Evolutionary conservation across 331 rosid species (phyloP), one percentile per base, ranked within the genome.

Genomic region (Malus hybrid): DNA sequence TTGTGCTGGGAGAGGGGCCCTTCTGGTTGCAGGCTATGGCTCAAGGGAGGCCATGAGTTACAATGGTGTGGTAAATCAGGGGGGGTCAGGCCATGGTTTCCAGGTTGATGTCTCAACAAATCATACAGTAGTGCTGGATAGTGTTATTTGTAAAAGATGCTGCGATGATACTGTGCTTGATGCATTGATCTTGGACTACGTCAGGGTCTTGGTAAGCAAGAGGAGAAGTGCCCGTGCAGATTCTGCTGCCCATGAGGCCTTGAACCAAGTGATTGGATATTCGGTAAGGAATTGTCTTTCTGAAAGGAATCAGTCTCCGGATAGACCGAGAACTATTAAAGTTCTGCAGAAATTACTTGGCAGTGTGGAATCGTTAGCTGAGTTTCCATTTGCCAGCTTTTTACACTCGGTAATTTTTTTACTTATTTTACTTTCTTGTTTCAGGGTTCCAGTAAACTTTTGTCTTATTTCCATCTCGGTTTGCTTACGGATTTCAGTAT

Each of bases 1-100:
- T 77, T 92, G 94, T 84, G 98, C 97, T 44, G 99, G 99, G 69
- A 89, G 90, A 80, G 99, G 99, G 75, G 94, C 99, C 71, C 81
- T 89, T 83, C 89, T 95, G 70, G 90, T 95, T 70, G 63, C 77
- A 32, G 87, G 88, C 79, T 76, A 76, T 75, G 88, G 83, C 81
- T 65, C 97, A 28, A 86, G 85, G 82, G 97, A 94, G 64, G 76
- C 68, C 60, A 66, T 83, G 66, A 86, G 77, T 83, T 85, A 83
- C 85, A 87, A 85, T 83, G 86, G 85, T 82, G 73, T 83, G 66
- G 79, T 88, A 73, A 86, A 85, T 87, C 92, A 87, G 77, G 84
- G 88, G 78, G 91, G 93, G 59, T 85, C 88, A 69, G 80, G 79
- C 76, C 83, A 69, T 74, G 90, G 89, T 29, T 15, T 85, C 83